Percentiles rank a stretch among this genome's conserved stretches.
Evolutionary conservation across 1,139 yeast genomes (phyloP).

Genomic region (Nematodospora anomalae): DNA sequence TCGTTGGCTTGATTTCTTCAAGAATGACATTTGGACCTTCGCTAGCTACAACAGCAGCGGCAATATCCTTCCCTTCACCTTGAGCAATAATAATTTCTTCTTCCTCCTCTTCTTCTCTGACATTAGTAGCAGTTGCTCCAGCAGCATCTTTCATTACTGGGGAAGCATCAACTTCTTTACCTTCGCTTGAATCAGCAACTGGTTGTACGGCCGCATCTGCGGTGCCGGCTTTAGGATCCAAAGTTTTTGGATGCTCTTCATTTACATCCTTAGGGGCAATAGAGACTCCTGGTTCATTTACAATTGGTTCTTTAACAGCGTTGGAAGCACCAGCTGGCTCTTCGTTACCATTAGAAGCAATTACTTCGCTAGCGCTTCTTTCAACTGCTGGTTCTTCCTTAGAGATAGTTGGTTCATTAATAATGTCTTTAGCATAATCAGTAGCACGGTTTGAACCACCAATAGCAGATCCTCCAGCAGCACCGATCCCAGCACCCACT

Average conservation of each 20-base stretch:
- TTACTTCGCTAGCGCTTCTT: neutral
- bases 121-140: slow-evolving; percentile 5
- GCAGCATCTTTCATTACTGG: slow-evolving; percentile 18
- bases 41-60: slow-evolving; percentile 38
- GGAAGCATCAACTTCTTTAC: slow-evolving; percentile 30
- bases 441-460: neutral
- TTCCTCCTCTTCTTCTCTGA: slow-evolving; percentile 19
- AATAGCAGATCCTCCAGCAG: slow-evolving; percentile 8
- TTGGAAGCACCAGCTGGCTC: slow-evolving; percentile 13
- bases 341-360: neutral
- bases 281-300: slow-evolving; percentile 1
- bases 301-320: slow-evolving; percentile 8
- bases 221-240: slow-evolving; percentile 31
- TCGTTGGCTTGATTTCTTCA: slow-evolving; percentile 47
- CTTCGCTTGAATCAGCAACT: slow-evolving; percentile 15
- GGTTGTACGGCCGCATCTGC: slow-evolving; percentile 6
- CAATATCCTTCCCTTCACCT: slow-evolving; percentile 33
- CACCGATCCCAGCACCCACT: slow-evolving; percentile 9
- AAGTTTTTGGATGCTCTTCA: slow-evolving; percentile 24
- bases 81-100: slow-evolving; percentile 45
- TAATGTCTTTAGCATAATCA: neutral
- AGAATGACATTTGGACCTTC: slow-evolving; percentile 41
- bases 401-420: neutral
- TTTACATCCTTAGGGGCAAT: slow-evolving; percentile 14
- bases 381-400: neutral